phyloP scores from a whole-genome alignment of 805 yeast genomes.

The Starmera dryadoides region DNA sequence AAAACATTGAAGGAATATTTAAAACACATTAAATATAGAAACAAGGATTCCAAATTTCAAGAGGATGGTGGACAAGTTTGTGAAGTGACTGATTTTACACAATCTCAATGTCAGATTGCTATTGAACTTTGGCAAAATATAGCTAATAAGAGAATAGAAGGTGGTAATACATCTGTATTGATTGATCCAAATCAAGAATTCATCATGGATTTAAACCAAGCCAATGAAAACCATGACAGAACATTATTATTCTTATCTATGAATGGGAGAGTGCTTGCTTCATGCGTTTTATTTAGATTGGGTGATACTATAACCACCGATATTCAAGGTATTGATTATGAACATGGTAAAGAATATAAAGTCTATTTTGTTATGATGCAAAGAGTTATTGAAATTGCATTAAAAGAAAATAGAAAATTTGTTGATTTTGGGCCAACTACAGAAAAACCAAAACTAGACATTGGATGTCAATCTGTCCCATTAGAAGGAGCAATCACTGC shows the following conservation, averaged over 20 bases:
- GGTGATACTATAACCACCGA: slow-evolving; percentile 39
- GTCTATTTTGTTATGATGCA: slow-evolving; percentile 44
- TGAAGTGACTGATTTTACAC: slow-evolving; percentile 25
- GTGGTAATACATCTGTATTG: slow-evolving; percentile 30
- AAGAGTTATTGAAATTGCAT: slow-evolving; percentile 32
- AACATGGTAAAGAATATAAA: slow-evolving; percentile 28
- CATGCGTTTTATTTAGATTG: slow-evolving; percentile 33
- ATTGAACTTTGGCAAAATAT: slow-evolving; percentile 32
- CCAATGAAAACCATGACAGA: slow-evolving; percentile 20
- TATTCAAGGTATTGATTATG: slow-evolving; percentile 36
- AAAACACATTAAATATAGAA: slow-evolving; percentile 33
- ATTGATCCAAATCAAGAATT: slow-evolving; percentile 26
- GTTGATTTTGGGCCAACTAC: slow-evolving; percentile 42
- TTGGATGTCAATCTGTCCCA: slow-evolving; percentile 30
- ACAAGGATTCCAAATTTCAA: slow-evolving; percentile 27
- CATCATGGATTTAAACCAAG: slow-evolving; percentile 23
- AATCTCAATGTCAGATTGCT: slow-evolving; percentile 23
- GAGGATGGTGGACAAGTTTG: slow-evolving; percentile 27
- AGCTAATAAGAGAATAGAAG: slow-evolving; percentile 28
- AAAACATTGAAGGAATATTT: slow-evolving; percentile 27
- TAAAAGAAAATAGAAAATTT: slow-evolving; percentile 28
- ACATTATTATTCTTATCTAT: slow-evolving; percentile 31
- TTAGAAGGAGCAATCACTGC: slow-evolving; percentile 31
- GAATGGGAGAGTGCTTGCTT: slow-evolving; percentile 28
- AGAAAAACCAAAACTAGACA: slow-evolving; percentile 33